Evolutionary conservation across 768 basidiomycete species (phyloP), one percentile per base, ranked within the genome.

Genomic region (Amanita subjunquillea): DNA sequence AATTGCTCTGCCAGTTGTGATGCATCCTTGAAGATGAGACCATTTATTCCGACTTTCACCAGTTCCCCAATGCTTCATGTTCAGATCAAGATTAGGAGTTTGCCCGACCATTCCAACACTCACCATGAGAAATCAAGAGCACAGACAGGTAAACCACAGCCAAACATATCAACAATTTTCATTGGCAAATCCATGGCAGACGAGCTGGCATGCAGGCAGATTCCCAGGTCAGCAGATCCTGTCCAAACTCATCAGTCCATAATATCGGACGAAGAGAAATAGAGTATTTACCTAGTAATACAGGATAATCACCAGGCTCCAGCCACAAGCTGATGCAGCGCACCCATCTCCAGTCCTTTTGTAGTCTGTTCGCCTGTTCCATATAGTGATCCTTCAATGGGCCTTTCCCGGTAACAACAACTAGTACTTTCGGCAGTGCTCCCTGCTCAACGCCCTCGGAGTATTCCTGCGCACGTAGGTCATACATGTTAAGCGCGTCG

Each of bases 91-190:
- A 48, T 30, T 32, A n/a, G 15, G n/a, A 15, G n/a, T 34, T 30
- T 43, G 6, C 22, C 17, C 8, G 9, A 50, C 10, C 40, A 50
- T 38, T 20, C 46, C 27, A 54, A 29, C 10, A 59, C 79, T n/a
- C 56, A 94, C 93, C 91, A 95, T 39, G 74, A 69, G 62, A 95
- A 99, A 46, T 83, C 75, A 3, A 92, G 74, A 0, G 96, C 94
- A 56, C 94, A 87, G 6, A 97, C 96, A 0, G 95, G 95, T 52
- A 98, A 72, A 4, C 86, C 86, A 59, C 94, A 97, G 3, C 96
- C 96, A 69, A 98, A 97, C 95, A 98, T 97, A 65, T 99, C 96
- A 6, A 99, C 92, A 4, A 99, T 83, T 67, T 99, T 99, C 96
- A 99, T 99, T 2, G 96, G 96, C 51, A 99, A 71, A 67, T 99